Conservation (phyloP, 2,329 filamentous ascomycete genomes). For the Pseudogymnoascus sp. region DNA sequence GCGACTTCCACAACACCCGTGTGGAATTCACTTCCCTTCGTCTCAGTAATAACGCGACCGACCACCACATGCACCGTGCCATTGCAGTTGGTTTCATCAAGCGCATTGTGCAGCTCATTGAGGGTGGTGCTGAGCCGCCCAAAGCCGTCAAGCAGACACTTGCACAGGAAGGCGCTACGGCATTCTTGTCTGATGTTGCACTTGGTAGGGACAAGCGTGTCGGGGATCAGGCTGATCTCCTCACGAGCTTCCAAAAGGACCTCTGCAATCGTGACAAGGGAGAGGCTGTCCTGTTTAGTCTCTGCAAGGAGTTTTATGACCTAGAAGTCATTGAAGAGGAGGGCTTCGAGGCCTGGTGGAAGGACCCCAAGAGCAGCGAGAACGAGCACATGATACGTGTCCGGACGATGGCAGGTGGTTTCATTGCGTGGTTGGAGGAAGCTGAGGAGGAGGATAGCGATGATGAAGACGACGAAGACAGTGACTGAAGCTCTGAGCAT, state of each 20-base stretch:
- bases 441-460: conserved; percentile 64
- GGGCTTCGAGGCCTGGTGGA: conserved; percentile 83
- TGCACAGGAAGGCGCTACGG: conserved; percentile 41
- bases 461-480: conserved; percentile 52
- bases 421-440: conserved; percentile 79
- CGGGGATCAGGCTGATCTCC: conserved; percentile 74
- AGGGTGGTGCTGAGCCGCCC: conserved; percentile 46
- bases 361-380: conserved; percentile 57
- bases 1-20: conserved; percentile 72
- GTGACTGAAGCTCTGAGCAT: conserved; percentile 26
- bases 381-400: conserved; percentile 62
- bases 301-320: conserved; percentile 78
- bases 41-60: conserved; percentile 82
- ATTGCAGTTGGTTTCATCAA: conserved; percentile 80
- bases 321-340: conserved; percentile 83
- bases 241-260: conserved; percentile 74
- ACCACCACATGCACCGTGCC: conserved; percentile 77
- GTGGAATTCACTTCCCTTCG: conserved; percentile 91
- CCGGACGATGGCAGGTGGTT: conserved; percentile 62
- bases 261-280: conserved; percentile 57
- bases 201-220: conserved; percentile 55
- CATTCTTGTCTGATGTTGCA: conserved; percentile 51
- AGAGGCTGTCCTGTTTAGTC: conserved; percentile 61
- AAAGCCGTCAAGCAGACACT: conserved; percentile 59
- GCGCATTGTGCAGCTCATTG: conserved; percentile 62